phyloP scores from a whole-genome alignment of 1,139 yeast species.

The Pichia sp. region DNA sequence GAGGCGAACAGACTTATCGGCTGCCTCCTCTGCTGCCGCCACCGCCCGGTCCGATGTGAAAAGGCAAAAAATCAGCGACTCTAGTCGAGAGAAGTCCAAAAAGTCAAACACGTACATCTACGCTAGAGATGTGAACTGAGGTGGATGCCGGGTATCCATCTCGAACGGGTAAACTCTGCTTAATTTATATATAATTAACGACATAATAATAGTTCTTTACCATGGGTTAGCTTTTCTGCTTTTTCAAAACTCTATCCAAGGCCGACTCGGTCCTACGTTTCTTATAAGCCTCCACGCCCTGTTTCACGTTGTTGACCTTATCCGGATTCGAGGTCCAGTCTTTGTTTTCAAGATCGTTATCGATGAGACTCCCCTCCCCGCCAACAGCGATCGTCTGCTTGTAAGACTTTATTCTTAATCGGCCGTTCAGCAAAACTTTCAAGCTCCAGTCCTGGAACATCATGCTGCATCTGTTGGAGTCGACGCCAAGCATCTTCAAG shows the following conservation, averaged over 20 bases:
- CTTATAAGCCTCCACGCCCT: slow-evolving; percentile 30
- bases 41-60: background rate
- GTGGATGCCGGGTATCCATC: too few species aligned
- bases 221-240: slow-evolving; percentile 7
- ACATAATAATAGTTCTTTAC: background rate
- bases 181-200: background rate
- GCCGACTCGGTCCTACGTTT: slow-evolving; percentile 19
- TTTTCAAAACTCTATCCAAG: slow-evolving; percentile 23
- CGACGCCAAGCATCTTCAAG: slow-evolving; percentile 65
- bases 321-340: slow-evolving; percentile 7
- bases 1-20: background rate
- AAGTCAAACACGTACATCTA: slow-evolving; percentile 8
- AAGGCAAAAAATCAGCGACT: background rate
- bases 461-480: slow-evolving; percentile 55
- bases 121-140: background rate
- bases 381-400: slow-evolving; percentile 61
- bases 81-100: slow-evolving; percentile 1
- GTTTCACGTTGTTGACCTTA: slow-evolving; percentile 22
- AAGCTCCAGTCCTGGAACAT: slow-evolving; percentile 59
- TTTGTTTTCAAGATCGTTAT: slow-evolving; percentile 25
- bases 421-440: slow-evolving; percentile 63
- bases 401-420: slow-evolving; percentile 63
- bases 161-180: background rate
- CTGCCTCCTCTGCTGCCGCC: background rate
- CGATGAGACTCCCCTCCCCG: slow-evolving; percentile 36